Base-by-base conservation (phyloP, 768 basidiomycete genomes). In the Nidula microcarpa region DNA sequence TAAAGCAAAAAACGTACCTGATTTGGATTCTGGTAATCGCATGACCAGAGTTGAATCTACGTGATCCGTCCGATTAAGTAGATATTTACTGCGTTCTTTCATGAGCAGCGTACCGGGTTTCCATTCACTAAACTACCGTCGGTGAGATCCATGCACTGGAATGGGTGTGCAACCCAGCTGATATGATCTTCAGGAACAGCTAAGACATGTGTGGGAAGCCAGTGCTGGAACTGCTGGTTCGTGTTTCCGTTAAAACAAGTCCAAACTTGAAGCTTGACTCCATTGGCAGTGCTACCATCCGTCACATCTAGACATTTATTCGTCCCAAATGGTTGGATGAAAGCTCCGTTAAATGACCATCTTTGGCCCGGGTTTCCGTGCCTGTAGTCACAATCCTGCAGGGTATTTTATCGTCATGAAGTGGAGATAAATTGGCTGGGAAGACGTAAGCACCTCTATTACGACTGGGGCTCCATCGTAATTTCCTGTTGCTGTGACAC, bases 401-500 rank as follows among this genome's bases (percentile, higher is more conserved):
- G 23, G 23, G 10, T n/a, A 32, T 14, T 50, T n/a, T 11, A 17
- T 10, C 6, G 33, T 13, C 17, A 23, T 33, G 33, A 30, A 54
- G 23, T 3, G 5, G 8, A 30, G 17, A n/a, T 36, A 30, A 13
- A 13, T 36, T 52, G 54, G 35, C 35, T 43, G 44, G 33, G 57
- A 52, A 23, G 56, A 54, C 36, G 57, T 61, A 54, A 61, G 58
- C 8, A 60, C 59, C 50, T 60, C 55, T 33, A 68, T 54, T 16
- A 51, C 54, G 36, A 69, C 60, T 11, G 61, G 52, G 9, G 68
- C 61, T 34, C 67, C 68, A 50, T 69, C 55, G 17, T 54, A 54
- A 47, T 65, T 62, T n/a, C 61, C 63, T 13, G 56, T 53, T 35
- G 63, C 62, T 17, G 65, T 65, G 18, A 68, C 34, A 49, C 67